phyloP scores from a whole-genome alignment of 2,329 filamentous ascomycete genomes.

The Paracoccidioides lutzii region DNA sequence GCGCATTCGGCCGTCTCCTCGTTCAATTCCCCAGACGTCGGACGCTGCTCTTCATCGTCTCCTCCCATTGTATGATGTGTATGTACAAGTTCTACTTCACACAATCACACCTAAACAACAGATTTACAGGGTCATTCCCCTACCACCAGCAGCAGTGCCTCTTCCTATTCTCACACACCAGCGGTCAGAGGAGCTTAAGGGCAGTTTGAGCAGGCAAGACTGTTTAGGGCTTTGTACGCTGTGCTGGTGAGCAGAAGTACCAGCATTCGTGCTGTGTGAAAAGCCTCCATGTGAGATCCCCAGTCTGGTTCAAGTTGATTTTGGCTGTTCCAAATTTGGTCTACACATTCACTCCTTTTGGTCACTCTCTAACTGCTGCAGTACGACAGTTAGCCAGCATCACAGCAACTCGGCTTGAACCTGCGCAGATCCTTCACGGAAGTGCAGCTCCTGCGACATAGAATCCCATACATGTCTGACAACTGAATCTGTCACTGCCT shows the following conservation, averaged over 20 bases:
- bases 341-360: neutral
- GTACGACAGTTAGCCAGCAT: neutral
- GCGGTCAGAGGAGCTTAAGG: neutral
- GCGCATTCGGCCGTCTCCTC: no score
- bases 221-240: constrained; percentile 3
- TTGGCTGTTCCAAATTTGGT: no score
- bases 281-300: constrained; percentile 2
- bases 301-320: neutral
- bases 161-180: neutral
- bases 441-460: neutral
- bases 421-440: neutral
- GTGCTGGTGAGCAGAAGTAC: neutral
- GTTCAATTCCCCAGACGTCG: no score
- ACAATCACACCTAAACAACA: neutral
- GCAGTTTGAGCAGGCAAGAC: neutral
- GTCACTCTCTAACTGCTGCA: neutral
- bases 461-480: neutral
- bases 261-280: constrained; percentile 2
- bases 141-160: neutral
- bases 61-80: no score
- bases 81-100: no score
- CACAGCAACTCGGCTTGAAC: neutral
- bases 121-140: neutral
- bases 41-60: no score
- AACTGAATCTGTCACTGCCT: neutral